Evolutionary conservation across 495 filamentous ascomycete species (phyloP), one percentile per base, ranked within the genome.

Genomic region (Oleoguttula mirabilis): DNA sequence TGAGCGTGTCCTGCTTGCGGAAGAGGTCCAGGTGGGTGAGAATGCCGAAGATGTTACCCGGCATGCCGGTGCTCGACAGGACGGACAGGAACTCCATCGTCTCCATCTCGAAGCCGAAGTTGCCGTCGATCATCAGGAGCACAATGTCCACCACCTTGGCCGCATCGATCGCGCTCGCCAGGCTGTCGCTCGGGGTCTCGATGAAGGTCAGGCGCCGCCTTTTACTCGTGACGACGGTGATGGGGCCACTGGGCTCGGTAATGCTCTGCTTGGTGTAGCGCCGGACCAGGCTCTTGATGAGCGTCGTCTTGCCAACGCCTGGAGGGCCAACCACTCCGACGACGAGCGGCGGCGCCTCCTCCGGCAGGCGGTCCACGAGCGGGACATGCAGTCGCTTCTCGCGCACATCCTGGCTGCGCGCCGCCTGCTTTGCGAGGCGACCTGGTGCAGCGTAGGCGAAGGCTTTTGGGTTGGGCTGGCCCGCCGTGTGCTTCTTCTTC

Each of bases 101-200:
- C 66, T 98, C 90, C 90, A 98, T 98, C 65, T 98, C 90, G 55
- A 96, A 98, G 2, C 90, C 90, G 57, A 79, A 98, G 64, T 95
- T 95, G 25, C 88, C 92, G 57, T 98, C 90, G 45, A 98, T 96
- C 84, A 98, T 85, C 21, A 98, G 66, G 20, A 98, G 66, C 3
- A 98, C 85, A 49, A 96, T 95, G 57, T 98, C 90, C 17, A 88
- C 88, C 21, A 98, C 81, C 61, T 98, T 98, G 24, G 88, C 79
- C 19, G 94, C 70, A 64, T 98, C 90, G 46, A 98, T 84, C 82
- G 92, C 93, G 41, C 79, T 81, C 22, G 88, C 87, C 36, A 98
- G 75, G 20, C 75, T 79, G 52, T 96, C 87, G 54, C 88, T 85
- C 10, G 92, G 88, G 54, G 85, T 94, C 77, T 98, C 90, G 52